Conservation (phyloP, 345 rosid species). For the Corchorus capsularis region DNA sequence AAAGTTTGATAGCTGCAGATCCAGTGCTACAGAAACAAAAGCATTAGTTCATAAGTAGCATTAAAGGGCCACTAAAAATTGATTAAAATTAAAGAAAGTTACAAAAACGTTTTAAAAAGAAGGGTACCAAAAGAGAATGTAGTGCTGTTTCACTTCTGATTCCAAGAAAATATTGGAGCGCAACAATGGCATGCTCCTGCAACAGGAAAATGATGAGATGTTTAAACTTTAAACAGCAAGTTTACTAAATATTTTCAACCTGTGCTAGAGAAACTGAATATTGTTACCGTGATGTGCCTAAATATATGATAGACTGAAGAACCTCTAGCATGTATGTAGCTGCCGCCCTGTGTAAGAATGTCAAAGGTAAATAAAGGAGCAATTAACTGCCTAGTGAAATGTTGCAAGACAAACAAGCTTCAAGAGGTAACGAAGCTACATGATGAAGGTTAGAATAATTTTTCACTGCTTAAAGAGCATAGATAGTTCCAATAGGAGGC, state of each 20-base stretch:
- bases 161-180: slow-evolving; percentile 76
- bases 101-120: too few relatives aligned
- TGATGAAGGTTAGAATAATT: background rate
- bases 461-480: background rate
- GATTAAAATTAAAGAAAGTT: background rate
- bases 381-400: too few relatives aligned
- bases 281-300: slow-evolving; percentile 69
- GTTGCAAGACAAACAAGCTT: too few relatives aligned
- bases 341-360: slow-evolving; percentile 66
- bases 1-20: slow-evolving; percentile 77
- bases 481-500: background rate
- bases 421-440: background rate
- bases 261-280: background rate
- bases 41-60: slow-evolving; percentile 4
- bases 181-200: slow-evolving; percentile 82
- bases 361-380: slow-evolving; percentile 14
- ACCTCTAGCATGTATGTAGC: slow-evolving; percentile 81
- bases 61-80: slow-evolving; percentile 17
- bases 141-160: slow-evolving; percentile 57
- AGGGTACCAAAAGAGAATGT: slow-evolving; percentile 61
- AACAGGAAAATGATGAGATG: slow-evolving; percentile 22
- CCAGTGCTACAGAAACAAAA: slow-evolving; percentile 62
- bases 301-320: slow-evolving; percentile 66
- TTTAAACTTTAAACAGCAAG: slow-evolving; percentile 20
- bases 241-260: background rate